Conservation (phyloP, 129 eudicot genomes). For the Apium graveolens region DNA sequence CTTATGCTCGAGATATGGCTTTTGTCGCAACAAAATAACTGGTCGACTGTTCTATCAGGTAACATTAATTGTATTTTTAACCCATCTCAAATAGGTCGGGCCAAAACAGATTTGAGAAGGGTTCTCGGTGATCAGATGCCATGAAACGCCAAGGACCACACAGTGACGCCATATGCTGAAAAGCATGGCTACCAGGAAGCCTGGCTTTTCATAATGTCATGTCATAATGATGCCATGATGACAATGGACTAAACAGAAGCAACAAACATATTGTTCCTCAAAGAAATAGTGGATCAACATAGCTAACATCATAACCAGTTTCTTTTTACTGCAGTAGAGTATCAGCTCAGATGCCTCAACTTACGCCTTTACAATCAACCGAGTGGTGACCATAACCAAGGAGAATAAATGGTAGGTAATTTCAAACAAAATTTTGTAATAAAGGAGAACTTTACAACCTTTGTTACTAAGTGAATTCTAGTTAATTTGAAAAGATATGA, state of each 20-base stretch:
- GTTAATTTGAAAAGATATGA: neutral
- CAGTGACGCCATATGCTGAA: neutral
- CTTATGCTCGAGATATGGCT: too few relatives aligned
- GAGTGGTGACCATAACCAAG: neutral
- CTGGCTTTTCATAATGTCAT: neutral
- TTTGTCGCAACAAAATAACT: too few relatives aligned
- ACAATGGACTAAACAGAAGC: neutral
- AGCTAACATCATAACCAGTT: neutral
- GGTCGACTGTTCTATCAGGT: neutral
- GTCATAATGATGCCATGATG: neutral
- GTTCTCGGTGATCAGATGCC: neutral
- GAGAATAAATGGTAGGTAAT: neutral
- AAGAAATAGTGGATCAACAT: neutral
- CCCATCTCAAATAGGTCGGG: neutral
- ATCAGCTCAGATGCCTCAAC: neutral
- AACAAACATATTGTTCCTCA: neutral
- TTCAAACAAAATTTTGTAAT: too few relatives aligned
- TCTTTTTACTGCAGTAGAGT: neutral
- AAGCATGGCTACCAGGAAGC: neutral
- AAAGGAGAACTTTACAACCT: too few relatives aligned
- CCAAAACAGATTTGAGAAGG: neutral
- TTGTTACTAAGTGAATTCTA: neutral
- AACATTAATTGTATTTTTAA: neutral
- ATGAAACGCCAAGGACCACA: neutral
- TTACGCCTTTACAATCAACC: neutral